Evolutionary conservation across 441 rosid genomes (phyloP), one percentile per base, ranked within the genome.

Genomic region (Gossypium gossypioides): DNA sequence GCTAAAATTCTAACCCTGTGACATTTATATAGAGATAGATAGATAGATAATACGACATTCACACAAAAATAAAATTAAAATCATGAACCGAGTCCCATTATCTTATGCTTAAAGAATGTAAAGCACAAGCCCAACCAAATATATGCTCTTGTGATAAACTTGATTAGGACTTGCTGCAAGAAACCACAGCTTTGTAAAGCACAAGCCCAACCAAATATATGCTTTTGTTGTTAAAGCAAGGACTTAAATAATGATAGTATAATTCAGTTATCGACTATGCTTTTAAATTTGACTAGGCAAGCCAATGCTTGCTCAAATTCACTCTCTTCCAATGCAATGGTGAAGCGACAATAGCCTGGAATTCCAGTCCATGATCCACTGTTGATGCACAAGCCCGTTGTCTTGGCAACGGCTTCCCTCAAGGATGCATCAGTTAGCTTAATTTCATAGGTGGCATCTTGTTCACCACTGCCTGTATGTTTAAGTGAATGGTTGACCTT

Each of bases 281-380:
- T 86, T 72, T 84, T 78, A 50, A 94, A 89, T 77, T 84, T 86
- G 66, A 68, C 69, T 10, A 94, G 82, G 81, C 91, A 87, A 63
- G 81, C 81, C 86, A 94, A 76, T 58, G 96, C 97, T 68, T 55
- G 85, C 73, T 91, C 87, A 44, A 94, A 91, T 71, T 90, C 91
- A 10, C 75, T 75, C 22, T 87, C 96, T 77, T 88, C 93, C 81
- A 88, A 73, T 18, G 96, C 97, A 54, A 87, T 37, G 0, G 92
- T 75, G 84, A 94, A 91, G 81, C 97, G 95, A 80, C 97, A 91
- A 77, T 90, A 94, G 61, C 93, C 92, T 0, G 92, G 92, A 19
- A 91, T 84, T 70, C 97, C 96, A 0, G 92, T 90, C 98, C 98
- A 91, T 0, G 78, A 74, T 57, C 93, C 85, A 16, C 97, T 80